Conservation (phyloP, 225 moss, liverwort and hornwort species). For the Anthoceros angustus region DNA sequence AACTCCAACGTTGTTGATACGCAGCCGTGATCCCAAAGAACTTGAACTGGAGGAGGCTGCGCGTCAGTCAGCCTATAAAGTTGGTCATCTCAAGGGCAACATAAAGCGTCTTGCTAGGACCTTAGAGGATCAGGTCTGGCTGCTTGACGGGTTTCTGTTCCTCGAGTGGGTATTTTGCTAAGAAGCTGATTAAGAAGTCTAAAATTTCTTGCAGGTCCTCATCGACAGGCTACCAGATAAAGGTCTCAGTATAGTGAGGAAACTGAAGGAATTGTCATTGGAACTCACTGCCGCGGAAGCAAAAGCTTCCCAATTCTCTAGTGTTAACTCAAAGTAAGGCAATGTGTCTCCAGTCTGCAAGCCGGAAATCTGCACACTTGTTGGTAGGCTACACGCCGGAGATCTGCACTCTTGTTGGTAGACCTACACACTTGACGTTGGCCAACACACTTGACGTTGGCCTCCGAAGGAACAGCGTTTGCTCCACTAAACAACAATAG, state of each 20-base stretch:
- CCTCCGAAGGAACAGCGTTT: no score
- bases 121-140: conserved; percentile 54
- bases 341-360: no score
- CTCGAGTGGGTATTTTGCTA: not conserved
- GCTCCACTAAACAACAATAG: no score
- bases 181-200: not conserved
- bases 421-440: no score
- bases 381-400: no score
- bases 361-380: no score
- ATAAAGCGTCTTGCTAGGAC: conserved; percentile 50
- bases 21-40: conserved; percentile 17
- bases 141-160: not conserved
- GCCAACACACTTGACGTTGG: no score
- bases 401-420: no score
- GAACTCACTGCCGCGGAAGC: conserved; percentile 37
- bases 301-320: conserved; percentile 14
- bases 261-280: conserved; percentile 37
- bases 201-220: conserved; percentile 23
- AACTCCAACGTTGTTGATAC: not conserved
- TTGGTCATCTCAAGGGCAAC: conserved; percentile 48
- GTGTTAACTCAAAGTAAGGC: no score
- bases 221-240: conserved; percentile 48
- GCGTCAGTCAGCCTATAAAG: conserved; percentile 41
- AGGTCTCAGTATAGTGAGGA: conserved; percentile 43
- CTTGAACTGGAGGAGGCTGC: conserved; percentile 12